Percentiles rank a stretch among this genome's conserved stretches.
Evolutionary conservation across 768 basidiomycete species (phyloP).

Genomic region (Lactarius quietus): DNA sequence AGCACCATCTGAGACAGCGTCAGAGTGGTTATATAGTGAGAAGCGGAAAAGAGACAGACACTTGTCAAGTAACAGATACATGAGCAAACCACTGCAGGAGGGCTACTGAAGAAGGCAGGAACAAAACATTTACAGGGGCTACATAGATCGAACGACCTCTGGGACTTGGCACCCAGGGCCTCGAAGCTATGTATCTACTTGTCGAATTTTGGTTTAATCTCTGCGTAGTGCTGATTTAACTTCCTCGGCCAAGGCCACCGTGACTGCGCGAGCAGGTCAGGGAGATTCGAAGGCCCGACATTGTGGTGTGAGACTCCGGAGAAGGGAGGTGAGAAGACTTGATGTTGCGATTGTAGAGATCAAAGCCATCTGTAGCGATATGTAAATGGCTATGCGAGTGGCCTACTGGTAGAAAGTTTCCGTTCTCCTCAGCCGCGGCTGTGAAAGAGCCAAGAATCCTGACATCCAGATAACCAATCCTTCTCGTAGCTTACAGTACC

Average conservation of each 20-base stretch:
- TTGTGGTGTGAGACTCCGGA: neutral
- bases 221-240: conserved; percentile 38
- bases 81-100: conserved; percentile 16
- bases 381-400: neutral
- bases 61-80: conserved; percentile 7
- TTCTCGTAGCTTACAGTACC: no score
- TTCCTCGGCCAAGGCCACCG: conserved; percentile 45
- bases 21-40: neutral
- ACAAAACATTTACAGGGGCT: conserved; percentile 30
- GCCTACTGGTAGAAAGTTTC: neutral
- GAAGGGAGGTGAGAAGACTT: neutral
- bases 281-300: conserved; percentile 30
- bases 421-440: no score
- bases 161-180: conserved; percentile 36
- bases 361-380: neutral
- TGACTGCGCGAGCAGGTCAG: conserved; percentile 39
- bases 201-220: conserved; percentile 35
- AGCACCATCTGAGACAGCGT: conserved; percentile 2
- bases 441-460: no score
- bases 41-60: neutral
- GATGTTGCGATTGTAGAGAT: neutral
- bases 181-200: conserved; percentile 39
- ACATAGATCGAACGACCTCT: conserved; percentile 40
- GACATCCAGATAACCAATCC: no score
- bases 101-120: neutral